Base-by-base conservation (phyloP, 306 rosid species). In the Prinsepia uniflora region DNA sequence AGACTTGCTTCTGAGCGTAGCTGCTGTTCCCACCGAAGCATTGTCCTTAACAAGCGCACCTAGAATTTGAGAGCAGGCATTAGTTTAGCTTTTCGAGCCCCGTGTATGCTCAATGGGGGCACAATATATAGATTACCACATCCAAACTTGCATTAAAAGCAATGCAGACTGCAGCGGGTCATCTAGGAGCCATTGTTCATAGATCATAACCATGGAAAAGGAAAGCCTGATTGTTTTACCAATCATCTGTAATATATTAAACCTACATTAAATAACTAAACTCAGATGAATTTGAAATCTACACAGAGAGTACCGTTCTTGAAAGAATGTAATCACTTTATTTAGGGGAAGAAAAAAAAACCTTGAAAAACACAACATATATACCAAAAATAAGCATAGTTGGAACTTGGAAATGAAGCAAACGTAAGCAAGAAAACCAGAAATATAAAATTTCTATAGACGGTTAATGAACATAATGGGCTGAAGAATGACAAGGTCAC, bases 1-100 rank as follows among this genome's bases (percentile, higher is more conserved):
- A 81, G 50, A 78, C 88, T 75, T 69, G 92, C 96, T 79, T 90
- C 96, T 8, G 88, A 78, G 46, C 89, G 90, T 81, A 93, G 79
- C 62, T 90, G 90, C 81, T 90, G 96, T 80, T 90, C 98, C 98
- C 97, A 88, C 70, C 84, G 84, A 64, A 93, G 86, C 98, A 93
- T 93, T 70, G 94, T 80, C 83, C 98, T 88, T 70, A 90, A 66
- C 46, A 90, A 85, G 34, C 79, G 82, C 65, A 88, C 94, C 98
- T 90, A 77, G 2, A 70, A 84, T 81, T 64, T 64, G 64, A 76
- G 79, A 45, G 45, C 52, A n/a, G 9, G 40, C 6, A 44, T 22
- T 72, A 70, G 71, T 46, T 46, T 53, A 53, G 64, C 65, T 43
- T 46, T 78, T 49, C 7, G 54, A 8, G 49, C 15, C 15, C 14